These are phyloP conservation scores for Yarrowia hollandica DNA, from an alignment of 805 yeast genomes.

Conservation along the genomic window DNA sequence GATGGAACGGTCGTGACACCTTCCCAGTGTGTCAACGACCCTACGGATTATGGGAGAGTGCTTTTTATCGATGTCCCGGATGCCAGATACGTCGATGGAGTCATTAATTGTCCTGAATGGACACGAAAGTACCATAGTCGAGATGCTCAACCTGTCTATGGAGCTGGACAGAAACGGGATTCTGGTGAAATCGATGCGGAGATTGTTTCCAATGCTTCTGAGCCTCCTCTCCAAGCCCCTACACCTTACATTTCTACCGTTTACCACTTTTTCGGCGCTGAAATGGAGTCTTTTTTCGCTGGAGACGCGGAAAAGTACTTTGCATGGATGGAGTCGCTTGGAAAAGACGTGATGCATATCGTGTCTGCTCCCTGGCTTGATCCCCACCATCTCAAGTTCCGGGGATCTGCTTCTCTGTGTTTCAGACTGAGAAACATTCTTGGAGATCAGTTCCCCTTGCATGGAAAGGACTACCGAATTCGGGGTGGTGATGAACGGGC, in stretches of 20 bases:
- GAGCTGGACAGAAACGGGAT: neutral
- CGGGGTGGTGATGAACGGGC: neutral
- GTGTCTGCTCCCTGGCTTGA: conserved; percentile 70
- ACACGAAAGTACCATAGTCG: neutral
- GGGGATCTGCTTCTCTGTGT: conserved; percentile 50
- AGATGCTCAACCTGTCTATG: conserved; percentile 10
- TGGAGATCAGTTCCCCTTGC: conserved; percentile 38
- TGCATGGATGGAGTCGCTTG: conserved; percentile 53
- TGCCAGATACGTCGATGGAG: conserved; percentile 45
- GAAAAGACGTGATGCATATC: conserved; percentile 52
- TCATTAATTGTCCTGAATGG: conserved; percentile 33
- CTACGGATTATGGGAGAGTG: conserved; percentile 58
- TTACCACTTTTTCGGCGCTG: conserved; percentile 75
- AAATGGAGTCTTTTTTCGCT: conserved; percentile 47
- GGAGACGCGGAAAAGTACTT: conserved; percentile 43
- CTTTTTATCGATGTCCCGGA: conserved; percentile 75
- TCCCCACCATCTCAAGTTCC: conserved; percentile 61
- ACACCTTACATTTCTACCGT: conserved; percentile 41
- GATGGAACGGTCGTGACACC: conserved; percentile 62
- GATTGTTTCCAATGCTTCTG: too few relatives aligned
- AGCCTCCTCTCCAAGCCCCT: neutral
- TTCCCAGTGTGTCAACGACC: conserved; percentile 68
- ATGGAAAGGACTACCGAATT: neutral
- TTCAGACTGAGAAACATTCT: conserved; percentile 35
- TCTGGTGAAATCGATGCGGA: neutral